These are phyloP conservation scores for Mycena epipterygia DNA, from an alignment of 768 basidiomycete genomes.

Conservation along the genomic window DNA sequence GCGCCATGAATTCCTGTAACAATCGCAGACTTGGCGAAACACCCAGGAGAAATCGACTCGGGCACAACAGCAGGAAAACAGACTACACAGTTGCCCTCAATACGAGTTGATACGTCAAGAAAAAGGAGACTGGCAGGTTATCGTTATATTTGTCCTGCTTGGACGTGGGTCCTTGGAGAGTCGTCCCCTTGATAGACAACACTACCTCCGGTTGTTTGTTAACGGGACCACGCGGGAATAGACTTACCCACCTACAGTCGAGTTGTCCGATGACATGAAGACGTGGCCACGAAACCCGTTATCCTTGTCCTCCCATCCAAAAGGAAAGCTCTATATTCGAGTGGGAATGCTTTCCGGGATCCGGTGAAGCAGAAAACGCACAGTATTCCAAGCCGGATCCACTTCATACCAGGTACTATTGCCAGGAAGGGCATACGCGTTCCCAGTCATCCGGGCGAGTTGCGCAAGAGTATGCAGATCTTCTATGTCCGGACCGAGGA, in stretches of 20 bases:
- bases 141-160: slow-evolving; percentile 96
- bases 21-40: slow-evolving; percentile 89
- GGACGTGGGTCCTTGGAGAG: slow-evolving; percentile 86
- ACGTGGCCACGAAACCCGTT: slow-evolving; percentile 94
- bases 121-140: slow-evolving; percentile 66
- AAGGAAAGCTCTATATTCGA: slow-evolving; percentile 75
- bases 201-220: no score
- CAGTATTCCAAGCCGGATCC: slow-evolving; percentile 79
- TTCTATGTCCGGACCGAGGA: slow-evolving; percentile 82
- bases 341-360: slow-evolving; percentile 19
- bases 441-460: slow-evolving; percentile 89
- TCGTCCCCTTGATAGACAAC: slow-evolving; percentile 91
- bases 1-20: slow-evolving; percentile 76
- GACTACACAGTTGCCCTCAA: slow-evolving; percentile 27
- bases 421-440: slow-evolving; percentile 87
- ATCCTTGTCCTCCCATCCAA: slow-evolving; percentile 77
- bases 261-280: slow-evolving; percentile 83
- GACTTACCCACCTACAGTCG: no score
- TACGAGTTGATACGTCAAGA: background rate
- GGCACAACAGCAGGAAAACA: slow-evolving; percentile 96
- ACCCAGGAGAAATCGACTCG: slow-evolving; percentile 90
- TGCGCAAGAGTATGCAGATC: slow-evolving; percentile 86
- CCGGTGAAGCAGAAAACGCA: slow-evolving; percentile 39
- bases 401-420: slow-evolving; percentile 86
- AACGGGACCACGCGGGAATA: no score